Conservation (phyloP, 176 grass and related monocot genomes). For the Rhynchospora breviuscula region DNA sequence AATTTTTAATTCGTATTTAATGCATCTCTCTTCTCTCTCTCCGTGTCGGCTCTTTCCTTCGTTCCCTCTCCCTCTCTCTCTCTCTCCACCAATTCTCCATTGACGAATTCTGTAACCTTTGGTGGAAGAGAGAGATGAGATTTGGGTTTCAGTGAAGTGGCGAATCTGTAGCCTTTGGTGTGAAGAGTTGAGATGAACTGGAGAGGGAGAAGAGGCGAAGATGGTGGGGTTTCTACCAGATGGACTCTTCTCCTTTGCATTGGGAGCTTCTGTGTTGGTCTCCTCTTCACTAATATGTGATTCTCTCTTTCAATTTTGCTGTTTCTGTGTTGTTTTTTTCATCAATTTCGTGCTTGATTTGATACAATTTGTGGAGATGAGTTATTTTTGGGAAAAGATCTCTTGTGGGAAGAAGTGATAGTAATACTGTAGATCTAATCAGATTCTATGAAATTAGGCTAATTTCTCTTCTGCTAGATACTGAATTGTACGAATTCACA, state of each 20-base stretch:
- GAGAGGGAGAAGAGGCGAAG: slow-evolving; percentile 27
- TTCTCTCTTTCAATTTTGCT: slow-evolving; percentile 4
- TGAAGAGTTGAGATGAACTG: slow-evolving; percentile 21
- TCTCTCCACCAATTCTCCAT: not conserved
- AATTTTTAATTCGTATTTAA: slow-evolving; percentile 4
- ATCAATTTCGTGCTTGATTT: not conserved
- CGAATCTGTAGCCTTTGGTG: not conserved
- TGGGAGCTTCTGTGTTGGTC: slow-evolving; percentile 77
- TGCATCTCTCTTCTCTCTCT: not conserved
- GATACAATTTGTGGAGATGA: not conserved
- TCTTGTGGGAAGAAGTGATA: not conserved
- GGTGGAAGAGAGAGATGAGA: not conserved
- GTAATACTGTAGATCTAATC: not conserved
- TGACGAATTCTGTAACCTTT: not conserved
- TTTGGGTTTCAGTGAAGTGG: slow-evolving; percentile 12
- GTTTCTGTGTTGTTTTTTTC: slow-evolving; percentile 16
- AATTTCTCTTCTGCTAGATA: not conserved
- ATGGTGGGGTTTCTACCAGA: slow-evolving; percentile 35
- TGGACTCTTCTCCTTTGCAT: slow-evolving; percentile 80
- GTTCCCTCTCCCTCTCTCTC: too few relatives aligned
- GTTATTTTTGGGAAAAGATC: not conserved
- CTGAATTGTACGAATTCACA: not conserved
- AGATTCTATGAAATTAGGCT: not conserved
- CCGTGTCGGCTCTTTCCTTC: not conserved
- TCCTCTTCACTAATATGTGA: slow-evolving; percentile 87